Conservation (phyloP, 1,284 basidiomycete species). For the Peniophora sp. region DNA sequence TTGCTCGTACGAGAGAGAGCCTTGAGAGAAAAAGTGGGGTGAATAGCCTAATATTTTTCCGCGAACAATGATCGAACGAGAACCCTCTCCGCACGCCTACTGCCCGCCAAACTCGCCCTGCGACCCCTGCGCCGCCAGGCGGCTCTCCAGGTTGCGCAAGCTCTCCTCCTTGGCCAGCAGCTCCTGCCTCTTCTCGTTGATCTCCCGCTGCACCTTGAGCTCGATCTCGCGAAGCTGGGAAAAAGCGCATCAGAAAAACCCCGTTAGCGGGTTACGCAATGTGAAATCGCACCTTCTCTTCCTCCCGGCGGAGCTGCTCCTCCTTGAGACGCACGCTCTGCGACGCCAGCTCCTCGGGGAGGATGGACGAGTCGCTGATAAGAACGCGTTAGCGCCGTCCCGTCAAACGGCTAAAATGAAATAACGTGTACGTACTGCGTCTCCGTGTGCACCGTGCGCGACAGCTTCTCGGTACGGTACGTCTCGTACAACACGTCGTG, state of each 20-base stretch:
- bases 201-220: constrained; percentile 96
- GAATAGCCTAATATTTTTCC: too few species aligned
- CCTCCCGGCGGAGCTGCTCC: constrained; percentile 95
- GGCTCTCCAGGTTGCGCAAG: constrained; percentile 84
- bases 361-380: constrained; percentile 75
- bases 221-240: constrained; percentile 91
- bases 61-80: constrained; percentile 12
- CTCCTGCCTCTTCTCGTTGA: constrained; percentile 98
- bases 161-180: constrained; percentile 90
- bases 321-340: constrained; percentile 97
- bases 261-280: background rate
- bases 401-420: background rate
- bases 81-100: constrained; percentile 11
- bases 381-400: constrained; percentile 1
- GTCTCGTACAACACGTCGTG: constrained; percentile 95
- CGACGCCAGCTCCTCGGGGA: constrained; percentile 93
- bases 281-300: constrained; percentile 68
- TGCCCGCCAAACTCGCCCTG: constrained; percentile 28
- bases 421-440: constrained; percentile 50
- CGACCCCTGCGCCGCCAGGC: constrained; percentile 76
- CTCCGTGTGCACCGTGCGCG: constrained; percentile 84
- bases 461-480: constrained; percentile 97
- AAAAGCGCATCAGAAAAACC: too few species aligned
- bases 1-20: background rate
- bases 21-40: too few species aligned